Evolutionary conservation across 768 basidiomycete species (phyloP).

Genomic region (Sutorius australiensis): DNA sequence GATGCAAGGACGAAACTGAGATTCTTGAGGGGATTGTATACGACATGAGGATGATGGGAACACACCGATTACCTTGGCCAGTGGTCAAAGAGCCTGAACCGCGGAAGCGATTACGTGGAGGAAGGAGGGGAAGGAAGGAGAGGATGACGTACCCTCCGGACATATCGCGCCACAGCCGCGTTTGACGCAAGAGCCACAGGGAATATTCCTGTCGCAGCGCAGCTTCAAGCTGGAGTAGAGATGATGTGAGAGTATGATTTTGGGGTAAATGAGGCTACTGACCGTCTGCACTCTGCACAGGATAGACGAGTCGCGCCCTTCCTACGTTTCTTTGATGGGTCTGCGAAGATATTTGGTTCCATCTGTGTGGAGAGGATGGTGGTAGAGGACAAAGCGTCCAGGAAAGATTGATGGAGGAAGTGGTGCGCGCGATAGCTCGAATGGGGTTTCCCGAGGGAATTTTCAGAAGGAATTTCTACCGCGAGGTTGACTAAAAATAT

Average conservation of each 20-base stretch:
- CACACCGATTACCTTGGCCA: conserved; percentile 75
- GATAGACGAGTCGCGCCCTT: conserved; percentile 75
- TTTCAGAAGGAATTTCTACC: conserved; percentile 9
- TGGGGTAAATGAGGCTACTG: conserved; percentile 1
- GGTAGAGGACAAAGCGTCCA: conserved; percentile 10
- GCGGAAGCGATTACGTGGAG: conserved; percentile 18
- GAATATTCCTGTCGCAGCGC: conserved; percentile 68
- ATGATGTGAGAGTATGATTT: background rate
- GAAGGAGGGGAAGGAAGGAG: conserved; percentile 8
- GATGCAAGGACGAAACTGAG: conserved; percentile 73
- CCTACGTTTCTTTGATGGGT: conserved; percentile 52
- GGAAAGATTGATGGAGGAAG: conserved; percentile 28
- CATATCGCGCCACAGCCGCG: conserved; percentile 79
- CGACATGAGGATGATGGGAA: background rate
- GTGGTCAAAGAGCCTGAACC: conserved; percentile 69
- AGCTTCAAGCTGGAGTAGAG: conserved; percentile 25
- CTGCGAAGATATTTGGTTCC: conserved; percentile 27
- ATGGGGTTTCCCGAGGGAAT: conserved; percentile 17
- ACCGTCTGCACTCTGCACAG: conserved; percentile 80
- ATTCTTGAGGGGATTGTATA: background rate
- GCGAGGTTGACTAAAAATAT: conserved; percentile 12
- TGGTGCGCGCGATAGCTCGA: conserved; percentile 12
- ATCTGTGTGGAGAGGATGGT: conserved; percentile 6
- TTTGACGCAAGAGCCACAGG: conserved; percentile 79
- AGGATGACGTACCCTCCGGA: conserved; percentile 58